Conservation (phyloP, 1,284 basidiomycete species). For the Boletus smithii region DNA sequence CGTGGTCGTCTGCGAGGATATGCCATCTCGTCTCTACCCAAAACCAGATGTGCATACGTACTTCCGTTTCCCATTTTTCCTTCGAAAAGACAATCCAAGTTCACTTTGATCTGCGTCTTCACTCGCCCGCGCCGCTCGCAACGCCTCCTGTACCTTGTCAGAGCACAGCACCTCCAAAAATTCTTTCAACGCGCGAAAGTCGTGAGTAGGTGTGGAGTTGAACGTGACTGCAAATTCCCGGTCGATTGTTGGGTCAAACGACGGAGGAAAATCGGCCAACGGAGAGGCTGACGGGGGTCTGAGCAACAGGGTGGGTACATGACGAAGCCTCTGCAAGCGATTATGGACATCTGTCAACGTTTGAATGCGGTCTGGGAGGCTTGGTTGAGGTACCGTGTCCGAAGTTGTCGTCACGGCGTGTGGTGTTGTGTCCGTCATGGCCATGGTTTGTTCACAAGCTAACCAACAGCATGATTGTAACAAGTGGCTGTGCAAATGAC, state of each 20-base stretch:
- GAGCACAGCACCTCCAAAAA: constrained; percentile 45
- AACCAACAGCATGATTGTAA: neutral
- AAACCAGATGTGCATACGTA: constrained; percentile 27
- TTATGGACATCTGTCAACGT: constrained; percentile 44
- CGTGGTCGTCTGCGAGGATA: constrained; percentile 42
- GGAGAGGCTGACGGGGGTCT: constrained; percentile 30
- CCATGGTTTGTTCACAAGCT: constrained; percentile 1
- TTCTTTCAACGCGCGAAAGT: constrained; percentile 44
- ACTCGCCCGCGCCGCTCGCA: constrained; percentile 49
- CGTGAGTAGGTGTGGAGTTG: constrained; percentile 23
- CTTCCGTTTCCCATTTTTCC: constrained; percentile 53
- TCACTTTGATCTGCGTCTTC: constrained; percentile 47
- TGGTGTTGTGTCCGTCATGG: constrained; percentile 9
- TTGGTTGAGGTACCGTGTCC: constrained; percentile 10
- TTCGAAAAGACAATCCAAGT: constrained; percentile 41
- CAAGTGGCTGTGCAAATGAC: constrained; percentile 19
- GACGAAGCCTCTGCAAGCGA: constrained; percentile 43
- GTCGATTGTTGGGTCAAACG: constrained; percentile 31
- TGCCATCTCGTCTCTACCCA: neutral
- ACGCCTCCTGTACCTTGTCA: constrained; percentile 51
- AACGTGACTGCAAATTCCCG: constrained; percentile 32
- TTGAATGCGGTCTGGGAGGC: constrained; percentile 44
- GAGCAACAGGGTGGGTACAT: constrained; percentile 43
- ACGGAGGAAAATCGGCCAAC: constrained; percentile 24
- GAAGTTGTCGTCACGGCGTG: constrained; percentile 1